Conservation (phyloP, 768 basidiomycete genomes). For the Ramaria rubella region DNA sequence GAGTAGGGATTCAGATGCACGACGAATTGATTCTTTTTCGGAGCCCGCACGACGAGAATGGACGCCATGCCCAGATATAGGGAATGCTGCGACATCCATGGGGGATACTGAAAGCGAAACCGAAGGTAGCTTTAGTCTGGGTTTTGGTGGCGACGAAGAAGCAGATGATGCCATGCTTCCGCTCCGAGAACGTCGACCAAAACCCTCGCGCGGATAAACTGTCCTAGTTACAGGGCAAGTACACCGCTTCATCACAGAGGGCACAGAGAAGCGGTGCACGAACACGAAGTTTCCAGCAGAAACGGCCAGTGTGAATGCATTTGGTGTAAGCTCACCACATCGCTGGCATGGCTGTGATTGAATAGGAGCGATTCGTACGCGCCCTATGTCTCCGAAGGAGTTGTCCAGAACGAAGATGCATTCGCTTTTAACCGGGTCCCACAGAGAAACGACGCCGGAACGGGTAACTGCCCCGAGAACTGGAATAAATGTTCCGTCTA, state of each 20-base stretch:
- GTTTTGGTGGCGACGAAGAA: constrained; percentile 39
- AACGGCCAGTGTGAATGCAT: constrained; percentile 59
- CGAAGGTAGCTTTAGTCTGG: constrained; percentile 44
- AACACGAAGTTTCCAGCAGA: constrained; percentile 59
- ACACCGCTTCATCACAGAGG: constrained; percentile 56
- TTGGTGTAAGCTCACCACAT: constrained; percentile 62
- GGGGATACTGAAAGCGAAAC: constrained; percentile 31
- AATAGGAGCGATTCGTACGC: constrained; percentile 55
- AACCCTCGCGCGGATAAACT: constrained; percentile 33
- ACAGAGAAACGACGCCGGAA: constrained; percentile 63
- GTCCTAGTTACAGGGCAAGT: constrained; percentile 47
- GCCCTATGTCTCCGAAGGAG: constrained; percentile 48
- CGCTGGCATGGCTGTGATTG: constrained; percentile 52
- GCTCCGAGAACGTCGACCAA: constrained; percentile 56
- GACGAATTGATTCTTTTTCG: constrained; percentile 55
- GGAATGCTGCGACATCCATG: constrained; percentile 51
- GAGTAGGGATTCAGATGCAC: constrained; percentile 38
- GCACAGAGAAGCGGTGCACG: constrained; percentile 57
- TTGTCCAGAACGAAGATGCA: constrained; percentile 59
- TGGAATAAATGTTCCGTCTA: constrained; percentile 44
- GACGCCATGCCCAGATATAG: constrained; percentile 74
- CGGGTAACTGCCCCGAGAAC: constrained; percentile 59
- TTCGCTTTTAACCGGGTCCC: constrained; percentile 64
- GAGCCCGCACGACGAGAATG: constrained; percentile 60
- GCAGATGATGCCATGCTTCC: constrained; percentile 45